phyloP scores from a whole-genome alignment of 257 asterid genomes.

The Solanum tarijense region DNA sequence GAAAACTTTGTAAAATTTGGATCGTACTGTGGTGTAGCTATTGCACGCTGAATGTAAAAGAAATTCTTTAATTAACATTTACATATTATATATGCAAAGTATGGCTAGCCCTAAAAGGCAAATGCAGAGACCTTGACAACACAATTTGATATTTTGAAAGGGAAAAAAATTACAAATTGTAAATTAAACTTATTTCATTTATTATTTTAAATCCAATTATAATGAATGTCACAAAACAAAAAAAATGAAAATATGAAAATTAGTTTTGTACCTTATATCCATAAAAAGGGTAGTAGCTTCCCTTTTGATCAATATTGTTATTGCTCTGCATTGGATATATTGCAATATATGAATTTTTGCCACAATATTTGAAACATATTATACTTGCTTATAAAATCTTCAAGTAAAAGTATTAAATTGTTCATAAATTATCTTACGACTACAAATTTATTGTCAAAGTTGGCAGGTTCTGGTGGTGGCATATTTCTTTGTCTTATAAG shows the following conservation, averaged over 20 bases:
- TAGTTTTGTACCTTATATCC: neutral
- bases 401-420: neutral
- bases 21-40: neutral
- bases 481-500: neutral
- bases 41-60: neutral
- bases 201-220: neutral
- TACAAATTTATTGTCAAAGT: neutral
- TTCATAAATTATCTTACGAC: neutral
- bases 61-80: neutral
- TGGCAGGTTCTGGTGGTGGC: neutral
- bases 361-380: neutral
- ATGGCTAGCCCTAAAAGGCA: neutral
- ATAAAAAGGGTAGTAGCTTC: neutral
- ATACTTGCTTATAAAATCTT: neutral
- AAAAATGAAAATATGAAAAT: neutral
- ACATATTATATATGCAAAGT: neutral
- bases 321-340: neutral
- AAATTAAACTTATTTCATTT: neutral
- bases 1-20: neutral
- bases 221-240: neutral
- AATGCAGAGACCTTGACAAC: neutral
- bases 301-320: neutral
- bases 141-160: neutral
- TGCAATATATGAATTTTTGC: neutral
- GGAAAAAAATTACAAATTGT: neutral